Conservation (phyloP, 139 green algal genomes). For the Coccomyxa sp. region DNA sequence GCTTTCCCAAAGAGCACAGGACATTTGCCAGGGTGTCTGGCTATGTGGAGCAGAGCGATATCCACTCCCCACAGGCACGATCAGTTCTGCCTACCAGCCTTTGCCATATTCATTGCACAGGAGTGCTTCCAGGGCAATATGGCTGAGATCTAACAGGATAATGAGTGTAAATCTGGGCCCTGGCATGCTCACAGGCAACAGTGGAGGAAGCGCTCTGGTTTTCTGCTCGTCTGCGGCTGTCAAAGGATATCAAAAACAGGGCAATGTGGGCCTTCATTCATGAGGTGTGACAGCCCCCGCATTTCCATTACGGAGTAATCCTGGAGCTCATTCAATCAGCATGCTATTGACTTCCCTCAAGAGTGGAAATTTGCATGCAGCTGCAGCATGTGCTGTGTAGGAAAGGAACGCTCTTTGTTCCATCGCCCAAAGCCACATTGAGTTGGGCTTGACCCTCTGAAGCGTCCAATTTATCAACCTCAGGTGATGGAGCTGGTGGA, state of each 20-base stretch:
- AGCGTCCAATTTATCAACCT: neutral
- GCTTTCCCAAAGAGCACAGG: slow-evolving; percentile 42
- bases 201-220: slow-evolving; percentile 45
- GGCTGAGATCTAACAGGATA: neutral
- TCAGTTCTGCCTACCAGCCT: neutral
- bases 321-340: neutral
- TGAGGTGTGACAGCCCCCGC: slow-evolving; percentile 20
- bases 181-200: slow-evolving; percentile 22
- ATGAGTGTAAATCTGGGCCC: too few relatives aligned
- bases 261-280: slow-evolving; percentile 29
- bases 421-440: neutral
- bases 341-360: neutral
- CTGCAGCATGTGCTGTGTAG: neutral
- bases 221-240: slow-evolving; percentile 37
- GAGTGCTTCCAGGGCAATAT: neutral
- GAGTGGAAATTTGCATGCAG: neutral
- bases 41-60: slow-evolving; percentile 43
- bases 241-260: slow-evolving; percentile 11
- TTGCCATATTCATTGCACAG: neutral
- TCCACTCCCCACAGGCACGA: slow-evolving; percentile 10
- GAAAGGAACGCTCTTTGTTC: neutral
- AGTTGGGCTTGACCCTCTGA: neutral
- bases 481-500: slow-evolving; percentile 53
- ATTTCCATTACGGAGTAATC: neutral
- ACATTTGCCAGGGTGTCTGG: slow-evolving; percentile 56